Base-by-base conservation (phyloP, 306 rosid genomes). In the Comarum palustre region DNA sequence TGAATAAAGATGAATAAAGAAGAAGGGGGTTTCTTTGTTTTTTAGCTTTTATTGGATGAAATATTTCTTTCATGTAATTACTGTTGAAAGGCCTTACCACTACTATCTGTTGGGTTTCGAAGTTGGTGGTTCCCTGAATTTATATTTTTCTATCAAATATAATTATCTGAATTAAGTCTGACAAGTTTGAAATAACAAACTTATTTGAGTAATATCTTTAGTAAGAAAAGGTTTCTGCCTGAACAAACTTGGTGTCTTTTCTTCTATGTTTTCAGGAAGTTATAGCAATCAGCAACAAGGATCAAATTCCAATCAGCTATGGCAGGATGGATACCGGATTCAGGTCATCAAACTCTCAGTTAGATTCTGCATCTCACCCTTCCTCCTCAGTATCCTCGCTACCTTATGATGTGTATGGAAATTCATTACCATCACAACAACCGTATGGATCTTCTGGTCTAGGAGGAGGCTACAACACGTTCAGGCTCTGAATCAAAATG, bases 381-480 rank as follows among this genome's bases (percentile, higher is more conserved):
- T 67, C 91, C 54, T 82, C 98, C 29, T 84, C 96, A 9, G 68
- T 91, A 68, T 31, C 97, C 54, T 77, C 91, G 0, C 98, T 86
- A 80, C 82, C 93, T 42, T 89, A 87, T 69, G 80, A 80, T 8
- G 92, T 86, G 19, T 90, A 93, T 66, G 97, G 91, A 73, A 87
- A 92, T 63, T 86, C 98, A 9, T 4, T 62, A 17, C 67, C 45
- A 31, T 32, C 66, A 32, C 67, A 34, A 19, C 67, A 62, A 34
- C 67, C 87, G 16, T 90, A 93, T 66, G 97, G 93, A 75, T 89
- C 96, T 67, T 87, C 98, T 31, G 87, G 90, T 54, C 78, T 81
- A 17, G 96, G 98, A 34, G 97, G 98, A 81, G 96, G 95, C 79
- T 93, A 86, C 86, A 82, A 77, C 86, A 84, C 88, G 67, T 93